These are phyloP conservation scores for Cronartium quercuum DNA, from an alignment of 1,284 basidiomycete genomes.

Conservation along the genomic window DNA sequence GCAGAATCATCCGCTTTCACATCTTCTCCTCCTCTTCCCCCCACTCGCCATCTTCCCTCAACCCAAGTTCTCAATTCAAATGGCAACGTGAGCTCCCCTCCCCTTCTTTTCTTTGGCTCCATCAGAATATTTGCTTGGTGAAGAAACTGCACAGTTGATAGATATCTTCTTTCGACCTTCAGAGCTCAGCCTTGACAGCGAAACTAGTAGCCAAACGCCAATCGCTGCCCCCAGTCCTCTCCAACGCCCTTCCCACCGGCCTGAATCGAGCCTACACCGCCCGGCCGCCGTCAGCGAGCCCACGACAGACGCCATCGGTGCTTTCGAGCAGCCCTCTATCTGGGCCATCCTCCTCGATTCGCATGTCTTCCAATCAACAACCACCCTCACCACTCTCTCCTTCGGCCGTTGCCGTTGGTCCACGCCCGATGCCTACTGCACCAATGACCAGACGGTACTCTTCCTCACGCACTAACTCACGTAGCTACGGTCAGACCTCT, in stretches of 20 bases:
- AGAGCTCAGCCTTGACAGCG: constrained; percentile 39
- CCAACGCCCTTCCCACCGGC: constrained; percentile 12
- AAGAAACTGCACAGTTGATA: neutral
- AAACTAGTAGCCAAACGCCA: constrained; percentile 24
- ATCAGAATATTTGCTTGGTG: too few species aligned
- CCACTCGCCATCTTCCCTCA: neutral
- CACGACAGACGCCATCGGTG: constrained; percentile 1
- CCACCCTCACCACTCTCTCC: neutral
- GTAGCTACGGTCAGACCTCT: constrained; percentile 17
- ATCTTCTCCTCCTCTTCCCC: neutral
- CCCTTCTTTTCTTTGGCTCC: too few species aligned
- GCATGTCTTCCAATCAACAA: neutral
- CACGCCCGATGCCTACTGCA: neutral
- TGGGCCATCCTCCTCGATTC: constrained; percentile 32
- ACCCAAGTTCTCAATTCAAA: neutral
- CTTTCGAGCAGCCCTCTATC: constrained; percentile 27
- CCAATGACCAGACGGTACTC: constrained; percentile 27
- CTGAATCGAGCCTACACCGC: neutral
- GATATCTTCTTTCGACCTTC: neutral
- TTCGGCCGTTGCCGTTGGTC: neutral
- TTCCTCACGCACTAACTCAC: constrained; percentile 22
- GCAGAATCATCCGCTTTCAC: constrained; percentile 27
- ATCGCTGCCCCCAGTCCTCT: constrained; percentile 34
- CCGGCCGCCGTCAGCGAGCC: neutral
- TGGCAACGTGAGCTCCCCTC: neutral